phyloP scores from a whole-genome alignment of 768 basidiomycete genomes.

The Tephrocybe sp. region DNA sequence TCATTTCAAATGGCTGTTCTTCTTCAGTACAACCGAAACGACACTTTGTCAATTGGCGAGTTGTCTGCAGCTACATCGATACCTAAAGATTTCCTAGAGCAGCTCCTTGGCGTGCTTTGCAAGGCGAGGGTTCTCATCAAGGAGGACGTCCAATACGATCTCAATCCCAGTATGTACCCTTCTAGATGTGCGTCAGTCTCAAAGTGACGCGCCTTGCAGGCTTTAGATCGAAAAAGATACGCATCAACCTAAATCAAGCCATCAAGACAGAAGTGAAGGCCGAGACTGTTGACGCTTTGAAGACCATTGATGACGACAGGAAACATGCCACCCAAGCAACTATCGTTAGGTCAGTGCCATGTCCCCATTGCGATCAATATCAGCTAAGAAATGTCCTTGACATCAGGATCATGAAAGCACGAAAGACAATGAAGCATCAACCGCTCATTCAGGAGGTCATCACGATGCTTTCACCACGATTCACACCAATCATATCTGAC shows the following conservation, averaged over 20 bases:
- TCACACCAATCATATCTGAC: slow-evolving; percentile 91
- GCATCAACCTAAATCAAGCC: slow-evolving; percentile 87
- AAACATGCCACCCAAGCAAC: slow-evolving; percentile 96
- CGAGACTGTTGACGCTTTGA: slow-evolving; percentile 85
- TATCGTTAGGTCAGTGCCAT: slow-evolving; percentile 78
- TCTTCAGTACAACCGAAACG: slow-evolving; percentile 89
- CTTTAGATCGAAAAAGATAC: slow-evolving; percentile 93
- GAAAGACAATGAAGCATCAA: slow-evolving; percentile 95
- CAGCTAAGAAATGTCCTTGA: slow-evolving; percentile 3
- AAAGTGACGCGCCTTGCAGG: slow-evolving; percentile 35
- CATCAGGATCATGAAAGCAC: slow-evolving; percentile 88
- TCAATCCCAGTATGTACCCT: slow-evolving; percentile 65
- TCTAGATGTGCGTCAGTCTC: neutral
- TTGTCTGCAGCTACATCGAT: slow-evolving; percentile 78
- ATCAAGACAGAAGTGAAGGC: slow-evolving; percentile 95
- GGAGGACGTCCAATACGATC: slow-evolving; percentile 85
- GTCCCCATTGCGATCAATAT: neutral
- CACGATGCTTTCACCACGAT: slow-evolving; percentile 83
- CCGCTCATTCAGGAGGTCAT: slow-evolving; percentile 88
- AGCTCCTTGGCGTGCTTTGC: slow-evolving; percentile 67
- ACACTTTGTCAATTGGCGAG: slow-evolving; percentile 80
- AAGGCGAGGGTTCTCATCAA: slow-evolving; percentile 91
- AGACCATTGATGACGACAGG: slow-evolving; percentile 95
- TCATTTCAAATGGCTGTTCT: slow-evolving; percentile 96
- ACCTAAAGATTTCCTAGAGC: slow-evolving; percentile 75